A percentile compares a stretch with the other conserved stretches of the same genome.
phyloP scores from a whole-genome alignment of 2,329 filamentous ascomycete genomes.

The Pseudomassariella vexata region DNA sequence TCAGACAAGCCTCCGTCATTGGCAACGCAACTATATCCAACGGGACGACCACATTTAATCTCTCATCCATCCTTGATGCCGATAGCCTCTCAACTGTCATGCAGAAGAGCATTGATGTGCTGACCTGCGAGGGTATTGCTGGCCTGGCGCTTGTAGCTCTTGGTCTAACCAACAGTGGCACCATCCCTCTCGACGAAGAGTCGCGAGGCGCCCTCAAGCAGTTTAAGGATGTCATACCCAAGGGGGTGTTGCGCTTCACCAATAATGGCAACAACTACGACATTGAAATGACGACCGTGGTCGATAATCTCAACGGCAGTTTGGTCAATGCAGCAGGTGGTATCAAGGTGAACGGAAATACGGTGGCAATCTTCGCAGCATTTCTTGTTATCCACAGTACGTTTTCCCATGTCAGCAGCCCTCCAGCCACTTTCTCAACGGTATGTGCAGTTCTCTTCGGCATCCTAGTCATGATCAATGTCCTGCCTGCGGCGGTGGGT shows the following conservation, averaged over 20 bases:
- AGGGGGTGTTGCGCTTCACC: conserved; percentile 17
- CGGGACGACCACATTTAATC: conserved; percentile 14
- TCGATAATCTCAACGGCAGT: conserved; percentile 10
- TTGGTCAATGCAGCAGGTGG: conserved; percentile 8
- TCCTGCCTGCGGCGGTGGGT: conserved; percentile 21
- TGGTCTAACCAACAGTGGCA: conserved; percentile 19
- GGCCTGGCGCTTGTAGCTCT: conserved; percentile 20
- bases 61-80: conserved; percentile 21
- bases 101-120: conserved; percentile 22
- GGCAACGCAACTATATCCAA: too few species aligned
- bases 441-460: conserved; percentile 17
- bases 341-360: conserved; percentile 14
- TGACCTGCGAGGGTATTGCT: conserved; percentile 27
- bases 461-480: conserved; percentile 16
- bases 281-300: conserved; percentile 17
- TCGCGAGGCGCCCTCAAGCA: conserved; percentile 5
- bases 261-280: conserved; percentile 19
- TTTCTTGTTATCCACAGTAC: conserved; percentile 20
- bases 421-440: too few species aligned
- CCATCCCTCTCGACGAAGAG: conserved; percentile 10
- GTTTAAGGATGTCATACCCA: conserved; percentile 19
- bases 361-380: conserved; percentile 12
- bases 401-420: too few species aligned
- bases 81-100: conserved; percentile 21
- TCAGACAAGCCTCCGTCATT: too few species aligned